These are phyloP conservation scores for Hanseniaspora pseudoguilliermondii DNA, from an alignment of 805 yeast species.

Conservation along the genomic window DNA sequence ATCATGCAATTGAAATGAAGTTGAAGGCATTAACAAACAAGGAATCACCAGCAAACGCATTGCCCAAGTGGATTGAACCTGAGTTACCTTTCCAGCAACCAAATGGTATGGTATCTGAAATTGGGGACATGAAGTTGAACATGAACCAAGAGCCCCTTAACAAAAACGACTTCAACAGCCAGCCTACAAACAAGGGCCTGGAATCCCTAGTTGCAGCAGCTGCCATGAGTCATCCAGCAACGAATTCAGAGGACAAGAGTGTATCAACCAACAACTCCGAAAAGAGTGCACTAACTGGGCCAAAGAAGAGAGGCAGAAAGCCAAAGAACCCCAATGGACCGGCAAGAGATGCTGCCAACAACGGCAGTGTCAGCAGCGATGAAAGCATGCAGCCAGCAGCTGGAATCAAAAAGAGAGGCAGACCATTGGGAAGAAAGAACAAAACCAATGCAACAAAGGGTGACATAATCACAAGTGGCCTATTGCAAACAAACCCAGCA, in stretches of 20 bases:
- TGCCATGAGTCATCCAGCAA: background rate
- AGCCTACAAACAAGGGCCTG: background rate
- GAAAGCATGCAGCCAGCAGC: background rate
- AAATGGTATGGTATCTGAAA: constrained; percentile 9
- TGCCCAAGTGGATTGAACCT: constrained; percentile 11
- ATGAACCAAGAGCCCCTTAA: background rate
- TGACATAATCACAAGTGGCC: background rate
- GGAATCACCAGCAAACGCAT: background rate
- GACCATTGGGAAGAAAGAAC: constrained; percentile 12
- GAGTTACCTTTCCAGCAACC: constrained; percentile 20
- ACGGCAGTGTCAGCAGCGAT: background rate
- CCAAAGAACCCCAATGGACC: background rate
- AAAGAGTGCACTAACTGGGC: background rate
- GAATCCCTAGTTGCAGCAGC: constrained; percentile 11
- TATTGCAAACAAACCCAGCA: background rate
- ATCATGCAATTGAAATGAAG: constrained; percentile 87
- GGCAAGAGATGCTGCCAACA: background rate
- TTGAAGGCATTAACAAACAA: constrained; percentile 66
- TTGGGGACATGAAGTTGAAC: constrained; percentile 15
- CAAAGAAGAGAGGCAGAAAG: constrained; percentile 12
- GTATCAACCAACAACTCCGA: too few relatives aligned
- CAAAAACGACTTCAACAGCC: background rate
- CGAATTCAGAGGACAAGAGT: background rate
- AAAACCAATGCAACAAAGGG: background rate
- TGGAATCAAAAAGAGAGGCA: constrained; percentile 9